Evolutionary conservation across 441 rosid genomes (phyloP).

Genomic region (Bocquillonia castaneifolia): DNA sequence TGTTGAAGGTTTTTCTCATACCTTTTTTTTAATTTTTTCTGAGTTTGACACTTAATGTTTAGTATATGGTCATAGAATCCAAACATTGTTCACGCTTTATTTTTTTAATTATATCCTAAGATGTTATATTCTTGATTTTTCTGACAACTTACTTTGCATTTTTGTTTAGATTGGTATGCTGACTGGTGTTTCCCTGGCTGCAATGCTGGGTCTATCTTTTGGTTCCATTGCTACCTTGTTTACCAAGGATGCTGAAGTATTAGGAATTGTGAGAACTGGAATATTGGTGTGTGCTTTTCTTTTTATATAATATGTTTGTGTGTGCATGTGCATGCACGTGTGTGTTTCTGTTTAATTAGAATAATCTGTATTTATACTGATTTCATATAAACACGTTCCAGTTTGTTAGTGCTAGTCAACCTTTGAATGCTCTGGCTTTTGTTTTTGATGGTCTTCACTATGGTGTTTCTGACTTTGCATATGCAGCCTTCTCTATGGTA

Average conservation of each 20-base stretch:
- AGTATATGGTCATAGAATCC: not conserved
- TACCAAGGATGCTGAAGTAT: constrained; percentile 72
- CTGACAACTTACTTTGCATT: constrained; percentile 14
- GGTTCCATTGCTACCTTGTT: constrained; percentile 66
- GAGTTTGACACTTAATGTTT: not conserved
- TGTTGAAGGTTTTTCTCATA: constrained; percentile 52
- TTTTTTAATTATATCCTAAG: not conserved
- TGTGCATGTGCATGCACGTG: too few species aligned
- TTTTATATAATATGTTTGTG: not conserved
- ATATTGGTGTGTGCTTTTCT: constrained; percentile 50
- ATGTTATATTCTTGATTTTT: not conserved
- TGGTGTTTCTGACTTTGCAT: constrained; percentile 91
- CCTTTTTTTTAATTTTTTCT: constrained; percentile 7
- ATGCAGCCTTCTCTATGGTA: constrained; percentile 90
- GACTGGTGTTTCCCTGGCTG: constrained; percentile 65
- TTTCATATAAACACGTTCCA: constrained; percentile 27
- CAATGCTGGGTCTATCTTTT: constrained; percentile 63
- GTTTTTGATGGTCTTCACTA: constrained; percentile 91
- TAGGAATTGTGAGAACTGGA: constrained; percentile 71
- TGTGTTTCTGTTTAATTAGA: not conserved
- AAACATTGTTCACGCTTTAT: not conserved
- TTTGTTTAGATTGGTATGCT: constrained; percentile 69
- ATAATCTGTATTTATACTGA: not conserved
- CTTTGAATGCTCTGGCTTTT: constrained; percentile 83
- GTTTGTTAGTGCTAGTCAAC: constrained; percentile 93